phyloP scores from a whole-genome alignment of 495 filamentous ascomycete species.

The Tuber melanosporum region DNA sequence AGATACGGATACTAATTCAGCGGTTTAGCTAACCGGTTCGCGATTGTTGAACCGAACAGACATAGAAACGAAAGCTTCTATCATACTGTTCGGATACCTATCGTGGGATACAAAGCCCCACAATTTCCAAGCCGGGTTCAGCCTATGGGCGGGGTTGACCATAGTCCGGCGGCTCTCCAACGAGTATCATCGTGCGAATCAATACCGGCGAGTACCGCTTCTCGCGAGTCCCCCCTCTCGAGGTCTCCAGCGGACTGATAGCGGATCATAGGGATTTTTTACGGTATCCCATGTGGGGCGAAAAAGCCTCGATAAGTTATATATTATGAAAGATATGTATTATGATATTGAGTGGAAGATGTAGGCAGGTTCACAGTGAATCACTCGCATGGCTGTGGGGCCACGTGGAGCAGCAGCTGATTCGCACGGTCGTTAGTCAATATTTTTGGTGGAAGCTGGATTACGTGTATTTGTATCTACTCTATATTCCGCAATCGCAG shows the following conservation, averaged over 20 bases:
- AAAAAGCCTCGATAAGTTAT: too few species aligned
- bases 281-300: too few species aligned
- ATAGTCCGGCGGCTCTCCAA: background rate
- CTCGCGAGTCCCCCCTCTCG: background rate
- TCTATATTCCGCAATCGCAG: too few species aligned
- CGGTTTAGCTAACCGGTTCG: background rate
- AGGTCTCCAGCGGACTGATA: background rate
- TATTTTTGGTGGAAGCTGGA: too few species aligned
- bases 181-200: background rate
- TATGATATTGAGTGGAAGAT: too few species aligned
- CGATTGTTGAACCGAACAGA: background rate
- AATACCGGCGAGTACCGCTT: background rate
- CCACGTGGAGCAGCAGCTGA: too few species aligned
- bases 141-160: background rate
- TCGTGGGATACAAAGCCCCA: background rate
- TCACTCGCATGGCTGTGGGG: too few species aligned
- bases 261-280: too few species aligned
- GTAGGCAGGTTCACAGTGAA: too few species aligned
- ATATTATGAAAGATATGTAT: too few species aligned
- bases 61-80: background rate
- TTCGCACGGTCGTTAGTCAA: too few species aligned
- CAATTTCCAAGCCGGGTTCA: background rate
- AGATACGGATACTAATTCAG: background rate
- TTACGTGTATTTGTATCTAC: too few species aligned
- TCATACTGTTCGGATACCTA: background rate